Conservation (phyloP, 2,329 filamentous ascomycete genomes). For the Ophiostoma quercus region DNA sequence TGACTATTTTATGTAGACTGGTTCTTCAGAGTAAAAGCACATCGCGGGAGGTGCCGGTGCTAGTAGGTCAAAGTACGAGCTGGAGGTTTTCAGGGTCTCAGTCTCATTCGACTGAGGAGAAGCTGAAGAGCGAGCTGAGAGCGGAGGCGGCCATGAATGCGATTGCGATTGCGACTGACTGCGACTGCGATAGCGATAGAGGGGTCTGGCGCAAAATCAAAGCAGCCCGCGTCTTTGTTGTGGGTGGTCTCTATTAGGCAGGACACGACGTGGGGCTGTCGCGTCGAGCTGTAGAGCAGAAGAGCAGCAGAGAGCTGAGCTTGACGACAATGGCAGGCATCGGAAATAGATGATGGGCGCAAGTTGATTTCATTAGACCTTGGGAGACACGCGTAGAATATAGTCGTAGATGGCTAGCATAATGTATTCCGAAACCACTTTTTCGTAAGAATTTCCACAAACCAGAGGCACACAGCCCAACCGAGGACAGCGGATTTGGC, state of each 20-base stretch:
- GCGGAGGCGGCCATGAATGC: too few relatives aligned
- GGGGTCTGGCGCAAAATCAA: conserved; percentile 5
- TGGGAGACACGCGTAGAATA: too few relatives aligned
- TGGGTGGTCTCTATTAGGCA: background rate
- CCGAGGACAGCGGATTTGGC: too few relatives aligned
- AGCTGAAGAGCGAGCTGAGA: background rate
- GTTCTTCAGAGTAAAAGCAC: background rate
- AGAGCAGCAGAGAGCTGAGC: background rate
- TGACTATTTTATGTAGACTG: background rate
- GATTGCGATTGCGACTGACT: background rate
- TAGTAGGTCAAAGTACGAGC: conserved; percentile 3
- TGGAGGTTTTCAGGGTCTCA: background rate
- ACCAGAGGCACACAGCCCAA: too few relatives aligned
- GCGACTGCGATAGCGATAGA: background rate
- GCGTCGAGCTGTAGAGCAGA: background rate
- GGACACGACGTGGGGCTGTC: background rate
- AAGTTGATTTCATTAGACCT: too few relatives aligned
- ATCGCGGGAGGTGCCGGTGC: conserved; percentile 11
- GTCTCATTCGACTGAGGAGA: background rate
- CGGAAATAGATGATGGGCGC: background rate
- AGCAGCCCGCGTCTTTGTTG: background rate
- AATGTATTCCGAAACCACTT: too few relatives aligned
- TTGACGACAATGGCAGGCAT: background rate
- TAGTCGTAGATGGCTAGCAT: too few relatives aligned
- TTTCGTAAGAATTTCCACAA: too few relatives aligned